Base-by-base conservation (phyloP, 1,139 yeast genomes). In the Hyphopichia khmerensis region DNA sequence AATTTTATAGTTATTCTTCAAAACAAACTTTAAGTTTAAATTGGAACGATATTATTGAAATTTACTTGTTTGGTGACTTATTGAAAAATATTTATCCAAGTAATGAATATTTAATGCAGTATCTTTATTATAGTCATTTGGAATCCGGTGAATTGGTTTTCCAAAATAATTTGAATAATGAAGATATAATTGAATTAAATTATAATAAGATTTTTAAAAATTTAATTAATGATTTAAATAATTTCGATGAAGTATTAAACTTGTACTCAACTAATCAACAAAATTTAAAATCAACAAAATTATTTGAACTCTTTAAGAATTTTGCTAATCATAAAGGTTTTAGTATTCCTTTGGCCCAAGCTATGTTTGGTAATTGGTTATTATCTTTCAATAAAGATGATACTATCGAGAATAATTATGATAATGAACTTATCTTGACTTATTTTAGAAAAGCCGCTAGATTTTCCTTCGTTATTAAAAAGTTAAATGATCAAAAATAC, bases 351-450 rank as follows among this genome's bases (percentile, higher is more conserved):
- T 44, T 59, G 18, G 60, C 63, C 6, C 56, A 56, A 27, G 50
- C 61, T 14, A 51, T 60, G 52, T 57, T 55, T 40, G 62, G 60
- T 7, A 55, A 51, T 33, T 60, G 61, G 63, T 50, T 55, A 9
- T 43, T 56, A 23, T 43, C 57, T 21, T 60, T 36, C 42, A 45
- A 48, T 42, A 40, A 44, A 23, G 51, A 47, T 35, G 33, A 39
- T 4, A 41, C 35, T 10, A 30, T 44, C 7, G 43, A 40, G 16
- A 45, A 47, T 36, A 55, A 49, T 37, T 59, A 56, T 43, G 45
- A 50, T 21, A 53, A 53, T 36, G 48, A 41, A 15, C 31, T 51
- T 41, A 53, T 59, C 11, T 41, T 58, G 38, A 50, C 45, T 39
- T 52, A 47, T 40, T 57, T 52, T 48, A 48, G 55, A 26, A 52